Evolutionary conservation across 2,329 filamentous ascomycete species (phyloP).

Genomic region (Phyllosticta citrichinensis): DNA sequence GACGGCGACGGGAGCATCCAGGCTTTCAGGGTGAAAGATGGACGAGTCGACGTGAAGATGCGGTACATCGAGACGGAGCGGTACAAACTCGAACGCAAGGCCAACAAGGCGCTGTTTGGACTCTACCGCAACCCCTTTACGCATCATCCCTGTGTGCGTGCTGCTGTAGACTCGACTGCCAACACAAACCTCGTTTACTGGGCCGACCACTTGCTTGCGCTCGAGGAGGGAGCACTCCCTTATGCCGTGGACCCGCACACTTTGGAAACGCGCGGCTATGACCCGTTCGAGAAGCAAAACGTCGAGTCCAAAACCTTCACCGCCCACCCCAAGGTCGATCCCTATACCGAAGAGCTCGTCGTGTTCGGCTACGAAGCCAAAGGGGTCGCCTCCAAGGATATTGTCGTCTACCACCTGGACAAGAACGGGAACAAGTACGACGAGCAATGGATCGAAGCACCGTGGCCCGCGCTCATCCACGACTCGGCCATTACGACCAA

Average conservation of each 20-base stretch:
- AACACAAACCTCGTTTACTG: conserved; percentile 12
- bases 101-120: conserved; percentile 10
- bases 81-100: conserved; percentile 17
- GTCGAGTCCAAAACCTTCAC: conserved; percentile 23
- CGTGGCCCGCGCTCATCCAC: conserved; percentile 21
- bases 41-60: conserved; percentile 21
- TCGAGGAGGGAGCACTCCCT: conserved; percentile 13
- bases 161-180: conserved; percentile 13
- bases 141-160: conserved; percentile 20
- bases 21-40: conserved; percentile 23
- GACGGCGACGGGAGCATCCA: conserved; percentile 24
- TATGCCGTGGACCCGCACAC: conserved; percentile 25
- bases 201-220: conserved; percentile 6
- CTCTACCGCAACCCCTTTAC: conserved; percentile 12
- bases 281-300: conserved; percentile 21
- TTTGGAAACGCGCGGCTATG: conserved; percentile 21
- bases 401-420: conserved; percentile 24
- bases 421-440: conserved; percentile 16
- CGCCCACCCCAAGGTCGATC: conserved; percentile 28
- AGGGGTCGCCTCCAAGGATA: conserved; percentile 17
- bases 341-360: conserved; percentile 23
- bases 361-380: conserved; percentile 26
- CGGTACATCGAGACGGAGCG: conserved; percentile 24
- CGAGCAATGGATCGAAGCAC: conserved; percentile 21
- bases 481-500: conserved; percentile 22